These are phyloP conservation scores for Xanthoconium separans DNA, from an alignment of 1,284 basidiomycete genomes.

Conservation along the genomic window DNA sequence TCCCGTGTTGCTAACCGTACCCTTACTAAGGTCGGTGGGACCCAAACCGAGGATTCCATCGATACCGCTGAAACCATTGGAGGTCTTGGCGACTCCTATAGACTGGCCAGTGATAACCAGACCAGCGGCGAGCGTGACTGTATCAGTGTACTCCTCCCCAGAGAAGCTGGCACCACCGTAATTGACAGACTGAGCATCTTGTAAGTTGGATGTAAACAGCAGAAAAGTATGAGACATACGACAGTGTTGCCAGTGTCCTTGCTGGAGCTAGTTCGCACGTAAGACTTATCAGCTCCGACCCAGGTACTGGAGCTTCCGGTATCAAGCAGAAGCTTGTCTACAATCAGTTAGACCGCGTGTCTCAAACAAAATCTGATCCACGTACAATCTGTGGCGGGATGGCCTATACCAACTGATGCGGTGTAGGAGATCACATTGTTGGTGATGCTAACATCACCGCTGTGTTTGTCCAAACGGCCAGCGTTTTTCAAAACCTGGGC, in stretches of 20 bases:
- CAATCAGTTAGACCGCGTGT: background rate
- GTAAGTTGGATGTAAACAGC: background rate
- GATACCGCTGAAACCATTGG: constrained; percentile 38
- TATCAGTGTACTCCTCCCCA: constrained; percentile 51
- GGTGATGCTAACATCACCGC: background rate
- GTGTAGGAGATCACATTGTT: constrained; percentile 13
- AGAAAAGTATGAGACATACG: constrained; percentile 13
- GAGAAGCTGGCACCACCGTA: constrained; percentile 30
- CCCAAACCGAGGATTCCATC: background rate
- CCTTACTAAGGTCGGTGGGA: background rate
- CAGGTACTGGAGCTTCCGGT: too few relatives aligned
- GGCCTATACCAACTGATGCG: constrained; percentile 26
- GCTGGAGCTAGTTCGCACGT: constrained; percentile 22
- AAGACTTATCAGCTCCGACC: too few relatives aligned
- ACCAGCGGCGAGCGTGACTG: constrained; percentile 41
- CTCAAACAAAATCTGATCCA: constrained; percentile 3
- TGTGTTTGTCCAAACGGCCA: background rate
- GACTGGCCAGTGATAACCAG: constrained; percentile 50
- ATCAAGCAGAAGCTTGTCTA: background rate
- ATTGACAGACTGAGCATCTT: constrained; percentile 27
- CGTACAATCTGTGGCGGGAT: constrained; percentile 42
- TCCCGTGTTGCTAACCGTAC: background rate
- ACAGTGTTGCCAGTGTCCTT: constrained; percentile 43
- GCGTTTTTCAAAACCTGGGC: constrained; percentile 1
- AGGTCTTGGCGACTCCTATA: constrained; percentile 48